These are phyloP conservation scores for Solanum microdontum DNA, from an alignment of 257 asterid species.

Conservation along the genomic window DNA sequence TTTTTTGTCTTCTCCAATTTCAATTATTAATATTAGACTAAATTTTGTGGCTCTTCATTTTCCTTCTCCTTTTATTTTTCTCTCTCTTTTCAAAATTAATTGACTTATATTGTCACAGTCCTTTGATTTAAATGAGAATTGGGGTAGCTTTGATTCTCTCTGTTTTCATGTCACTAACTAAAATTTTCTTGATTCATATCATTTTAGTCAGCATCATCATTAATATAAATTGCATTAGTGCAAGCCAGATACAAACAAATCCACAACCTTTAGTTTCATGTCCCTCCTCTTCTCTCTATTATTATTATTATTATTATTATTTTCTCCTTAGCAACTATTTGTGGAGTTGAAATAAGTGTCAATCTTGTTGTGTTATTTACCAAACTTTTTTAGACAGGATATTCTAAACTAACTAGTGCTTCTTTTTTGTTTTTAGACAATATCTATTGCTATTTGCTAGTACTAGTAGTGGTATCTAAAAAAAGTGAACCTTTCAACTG, in stretches of 20 bases:
- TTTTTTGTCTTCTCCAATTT: neutral
- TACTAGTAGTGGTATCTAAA: conserved; percentile 2
- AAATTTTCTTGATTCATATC: conserved; percentile 8
- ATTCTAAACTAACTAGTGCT: neutral
- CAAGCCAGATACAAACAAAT: conserved; percentile 5
- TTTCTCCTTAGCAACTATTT: neutral
- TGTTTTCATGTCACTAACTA: conserved; percentile 33
- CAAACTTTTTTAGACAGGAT: neutral
- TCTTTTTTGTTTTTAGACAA: conserved; percentile 19
- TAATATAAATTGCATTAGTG: conserved; percentile 1
- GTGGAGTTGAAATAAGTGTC: neutral
- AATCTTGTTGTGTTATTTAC: neutral
- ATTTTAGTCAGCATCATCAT: neutral
- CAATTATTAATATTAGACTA: neutral
- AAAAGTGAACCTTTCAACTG: conserved; percentile 17
- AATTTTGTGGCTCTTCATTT: neutral
- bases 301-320: neutral
- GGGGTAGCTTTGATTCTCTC: conserved; percentile 19
- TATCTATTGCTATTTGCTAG: conserved; percentile 19
- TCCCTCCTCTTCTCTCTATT: neutral
- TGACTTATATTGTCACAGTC: neutral
- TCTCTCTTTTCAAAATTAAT: neutral
- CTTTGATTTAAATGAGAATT: conserved; percentile 12
- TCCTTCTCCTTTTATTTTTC: no score
- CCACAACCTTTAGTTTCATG: neutral